Evolutionary conservation across 257 asterid species (phyloP).

Genomic region (Solanum chilense): DNA sequence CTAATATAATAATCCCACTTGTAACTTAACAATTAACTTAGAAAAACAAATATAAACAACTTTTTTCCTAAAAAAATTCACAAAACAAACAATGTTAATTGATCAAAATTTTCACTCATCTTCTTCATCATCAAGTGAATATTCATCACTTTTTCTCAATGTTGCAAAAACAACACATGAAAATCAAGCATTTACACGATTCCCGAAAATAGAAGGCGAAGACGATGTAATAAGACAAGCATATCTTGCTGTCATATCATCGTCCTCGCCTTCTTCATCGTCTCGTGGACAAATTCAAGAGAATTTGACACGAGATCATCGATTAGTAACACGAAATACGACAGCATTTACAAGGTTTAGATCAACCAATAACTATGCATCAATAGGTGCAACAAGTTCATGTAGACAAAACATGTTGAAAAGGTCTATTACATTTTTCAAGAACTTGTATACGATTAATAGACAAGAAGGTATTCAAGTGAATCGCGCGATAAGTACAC

Average conservation of each 20-base stretch:
- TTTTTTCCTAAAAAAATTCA: slow-evolving; percentile 25
- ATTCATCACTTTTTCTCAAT: background rate
- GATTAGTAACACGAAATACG: background rate
- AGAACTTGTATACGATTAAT: slow-evolving; percentile 20
- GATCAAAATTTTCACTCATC: background rate
- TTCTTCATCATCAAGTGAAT: background rate
- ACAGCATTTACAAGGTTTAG: background rate
- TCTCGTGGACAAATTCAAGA: slow-evolving; percentile 3
- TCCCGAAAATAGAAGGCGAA: slow-evolving; percentile 40
- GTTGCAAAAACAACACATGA: background rate
- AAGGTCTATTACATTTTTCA: slow-evolving; percentile 39
- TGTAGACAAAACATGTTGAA: slow-evolving; percentile 30
- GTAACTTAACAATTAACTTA: slow-evolving; percentile 8
- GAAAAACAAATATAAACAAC: slow-evolving; percentile 33
- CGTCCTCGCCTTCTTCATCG: slow-evolving; percentile 10
- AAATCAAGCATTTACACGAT: slow-evolving; percentile 1
- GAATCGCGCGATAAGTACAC: slow-evolving; percentile 27
- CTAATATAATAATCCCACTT: background rate
- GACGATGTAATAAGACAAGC: slow-evolving; percentile 51
- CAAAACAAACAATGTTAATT: slow-evolving; percentile 5
- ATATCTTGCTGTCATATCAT: slow-evolving; percentile 40
- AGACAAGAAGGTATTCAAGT: slow-evolving; percentile 8
- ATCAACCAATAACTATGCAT: background rate
- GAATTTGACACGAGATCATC: background rate
- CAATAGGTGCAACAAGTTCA: background rate